A percentile compares a stretch with the other conserved stretches of the same genome.
These are phyloP conservation scores for Fraxinus dipetala DNA, from an alignment of 305 asterid species.

Conservation along the genomic window DNA sequence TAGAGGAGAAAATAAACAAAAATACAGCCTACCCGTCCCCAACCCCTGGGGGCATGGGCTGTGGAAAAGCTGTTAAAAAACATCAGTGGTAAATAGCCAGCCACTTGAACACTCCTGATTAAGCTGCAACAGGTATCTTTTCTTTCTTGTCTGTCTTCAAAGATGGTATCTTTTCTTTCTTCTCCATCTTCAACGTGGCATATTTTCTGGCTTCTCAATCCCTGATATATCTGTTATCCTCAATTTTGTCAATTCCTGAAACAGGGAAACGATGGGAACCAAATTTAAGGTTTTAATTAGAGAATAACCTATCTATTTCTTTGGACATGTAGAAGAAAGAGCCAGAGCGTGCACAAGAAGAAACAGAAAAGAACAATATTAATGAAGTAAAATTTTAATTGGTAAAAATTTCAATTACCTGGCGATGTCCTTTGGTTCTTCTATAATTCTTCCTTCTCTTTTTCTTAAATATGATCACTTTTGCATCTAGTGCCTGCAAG, in stretches of 20 bases:
- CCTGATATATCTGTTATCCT: slow-evolving; percentile 50
- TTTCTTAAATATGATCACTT: slow-evolving; percentile 93
- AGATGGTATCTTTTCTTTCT: slow-evolving; percentile 15
- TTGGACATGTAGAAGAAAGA: neutral
- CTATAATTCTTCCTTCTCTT: slow-evolving; percentile 96
- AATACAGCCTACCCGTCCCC: slow-evolving; percentile 15
- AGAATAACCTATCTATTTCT: slow-evolving; percentile 1
- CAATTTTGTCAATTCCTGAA: slow-evolving; percentile 56
- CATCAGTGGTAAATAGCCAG: neutral
- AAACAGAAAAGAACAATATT: neutral
- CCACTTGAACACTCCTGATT: slow-evolving; percentile 9
- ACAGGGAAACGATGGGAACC: neutral
- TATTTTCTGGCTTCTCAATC: slow-evolving; percentile 37
- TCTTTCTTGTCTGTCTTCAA: slow-evolving; percentile 22
- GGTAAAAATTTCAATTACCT: slow-evolving; percentile 45
- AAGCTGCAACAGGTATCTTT: slow-evolving; percentile 36
- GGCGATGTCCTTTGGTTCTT: slow-evolving; percentile 87
- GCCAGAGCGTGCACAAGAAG: neutral
- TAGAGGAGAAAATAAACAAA: neutral
- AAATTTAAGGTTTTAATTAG: neutral
- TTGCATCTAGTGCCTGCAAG: slow-evolving; percentile 85
- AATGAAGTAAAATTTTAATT: neutral
- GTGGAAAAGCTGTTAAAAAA: neutral
- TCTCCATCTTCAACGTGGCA: slow-evolving; percentile 3
- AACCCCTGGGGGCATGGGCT: neutral